Percentiles rank a stretch among this genome's conserved stretches.
These are phyloP conservation scores for Penicillium expansum DNA, from an alignment of 2,329 filamentous ascomycete species.

Conservation along the genomic window DNA sequence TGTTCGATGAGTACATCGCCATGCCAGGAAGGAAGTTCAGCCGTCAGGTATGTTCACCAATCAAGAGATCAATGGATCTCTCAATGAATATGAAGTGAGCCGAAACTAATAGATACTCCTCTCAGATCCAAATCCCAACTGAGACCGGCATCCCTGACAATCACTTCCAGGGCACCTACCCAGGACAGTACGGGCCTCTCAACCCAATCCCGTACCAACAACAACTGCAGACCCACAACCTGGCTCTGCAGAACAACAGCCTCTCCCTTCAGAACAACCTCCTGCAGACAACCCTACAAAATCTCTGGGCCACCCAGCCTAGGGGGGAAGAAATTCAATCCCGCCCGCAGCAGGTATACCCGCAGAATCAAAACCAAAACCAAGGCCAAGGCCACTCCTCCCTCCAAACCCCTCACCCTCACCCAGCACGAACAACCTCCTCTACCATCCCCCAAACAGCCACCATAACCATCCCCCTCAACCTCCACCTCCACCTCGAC, in stretches of 20 bases:
- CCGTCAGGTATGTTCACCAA: constrained; percentile 13
- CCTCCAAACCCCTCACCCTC: neutral
- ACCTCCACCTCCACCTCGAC: neutral
- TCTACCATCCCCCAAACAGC: neutral
- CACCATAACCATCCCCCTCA: neutral
- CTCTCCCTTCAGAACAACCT: constrained; percentile 9
- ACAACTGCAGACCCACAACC: constrained; percentile 1
- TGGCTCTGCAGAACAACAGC: constrained; percentile 5
- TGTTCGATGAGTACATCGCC: constrained; percentile 46
- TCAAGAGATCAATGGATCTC: neutral
- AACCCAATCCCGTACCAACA: constrained; percentile 13
- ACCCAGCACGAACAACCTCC: neutral
- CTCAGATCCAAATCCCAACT: constrained; percentile 17
- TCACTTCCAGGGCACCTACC: constrained; percentile 4
- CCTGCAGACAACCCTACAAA: constrained; percentile 7
- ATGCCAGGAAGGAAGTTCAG: constrained; percentile 45
- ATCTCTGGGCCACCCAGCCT: neutral
- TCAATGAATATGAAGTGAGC: neutral
- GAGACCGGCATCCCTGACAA: constrained; percentile 3
- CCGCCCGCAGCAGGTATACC: neutral
- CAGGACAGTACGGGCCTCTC: constrained; percentile 7
- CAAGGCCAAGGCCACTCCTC: neutral
- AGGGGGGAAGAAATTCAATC: neutral
- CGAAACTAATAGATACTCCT: neutral
- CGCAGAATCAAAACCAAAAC: neutral